Conservation (phyloP, 768 basidiomycete genomes). For the Tubosaeta sp. region DNA sequence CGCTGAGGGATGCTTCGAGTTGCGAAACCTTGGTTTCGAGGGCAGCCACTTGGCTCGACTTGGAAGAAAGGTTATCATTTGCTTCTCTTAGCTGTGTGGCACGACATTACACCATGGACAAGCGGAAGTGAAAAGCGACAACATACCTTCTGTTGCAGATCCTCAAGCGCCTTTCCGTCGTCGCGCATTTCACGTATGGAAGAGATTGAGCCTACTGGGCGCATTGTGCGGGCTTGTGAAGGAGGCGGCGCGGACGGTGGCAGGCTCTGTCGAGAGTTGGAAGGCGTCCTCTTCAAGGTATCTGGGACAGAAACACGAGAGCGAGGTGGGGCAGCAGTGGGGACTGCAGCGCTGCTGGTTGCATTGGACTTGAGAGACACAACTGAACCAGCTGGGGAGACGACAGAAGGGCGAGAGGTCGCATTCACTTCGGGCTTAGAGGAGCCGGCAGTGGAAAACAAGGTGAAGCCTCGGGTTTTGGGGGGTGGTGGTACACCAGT, state of each 20-base stretch:
- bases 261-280: conserved; percentile 41
- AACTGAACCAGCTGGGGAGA: conserved; percentile 53
- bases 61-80: conserved; percentile 48
- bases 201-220: conserved; percentile 58
- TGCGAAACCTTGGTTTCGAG: conserved; percentile 52
- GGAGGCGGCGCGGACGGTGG: conserved; percentile 21
- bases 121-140: not conserved
- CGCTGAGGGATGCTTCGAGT: conserved; percentile 48
- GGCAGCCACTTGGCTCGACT: conserved; percentile 43
- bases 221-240: conserved; percentile 39
- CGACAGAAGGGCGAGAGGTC: conserved; percentile 44
- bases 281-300: conserved; percentile 48
- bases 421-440: conserved; percentile 20
- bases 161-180: conserved; percentile 52
- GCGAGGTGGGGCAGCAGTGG: conserved; percentile 30
- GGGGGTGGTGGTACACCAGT: conserved; percentile 32
- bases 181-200: conserved; percentile 70
- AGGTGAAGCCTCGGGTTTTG: conserved; percentile 36
- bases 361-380: conserved; percentile 44
- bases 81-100: conserved; percentile 54
- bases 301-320: conserved; percentile 71
- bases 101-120: conserved; percentile 2
- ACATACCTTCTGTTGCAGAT: conserved; percentile 56
- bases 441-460: conserved; percentile 22
- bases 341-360: conserved; percentile 16